phyloP scores from a whole-genome alignment of 1,284 basidiomycete species.

The Meripilus lineatus region DNA sequence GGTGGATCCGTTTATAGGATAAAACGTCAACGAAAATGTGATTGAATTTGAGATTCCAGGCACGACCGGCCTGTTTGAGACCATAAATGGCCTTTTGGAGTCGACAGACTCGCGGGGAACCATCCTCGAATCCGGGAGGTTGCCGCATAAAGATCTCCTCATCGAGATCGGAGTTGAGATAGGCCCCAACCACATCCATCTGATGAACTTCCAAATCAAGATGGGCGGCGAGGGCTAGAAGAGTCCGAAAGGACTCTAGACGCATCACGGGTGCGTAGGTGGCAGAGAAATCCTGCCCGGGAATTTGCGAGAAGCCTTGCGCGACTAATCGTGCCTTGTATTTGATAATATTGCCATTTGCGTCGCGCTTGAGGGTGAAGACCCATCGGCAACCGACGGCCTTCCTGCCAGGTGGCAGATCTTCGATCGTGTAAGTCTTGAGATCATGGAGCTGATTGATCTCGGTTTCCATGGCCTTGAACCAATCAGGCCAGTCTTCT shows the following conservation, averaged over 20 bases:
- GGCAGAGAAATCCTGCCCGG: conserved; percentile 34
- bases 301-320: conserved; percentile 37
- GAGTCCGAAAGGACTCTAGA: conserved; percentile 20
- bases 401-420: conserved; percentile 20
- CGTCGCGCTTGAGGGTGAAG: conserved; percentile 28
- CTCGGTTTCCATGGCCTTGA: conserved; percentile 26
- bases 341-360: conserved; percentile 20
- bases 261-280: conserved; percentile 30
- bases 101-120: conserved; percentile 9
- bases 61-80: conserved; percentile 25
- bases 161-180: conserved; percentile 31
- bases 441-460: conserved; percentile 19
- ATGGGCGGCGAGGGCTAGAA: conserved; percentile 27
- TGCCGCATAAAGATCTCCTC: conserved; percentile 38
- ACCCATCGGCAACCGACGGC: conserved; percentile 22
- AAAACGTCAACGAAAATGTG: conserved; percentile 5
- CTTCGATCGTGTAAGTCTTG: conserved; percentile 18
- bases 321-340: conserved; percentile 33
- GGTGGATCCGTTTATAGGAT: conserved; percentile 17
- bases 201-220: conserved; percentile 20
- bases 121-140: conserved; percentile 25
- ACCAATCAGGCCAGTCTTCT: conserved; percentile 25
- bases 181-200: too few relatives aligned
- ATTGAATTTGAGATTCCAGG: conserved; percentile 22
- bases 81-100: conserved; percentile 23